These are phyloP conservation scores for Stentor roeselii DNA, from an alignment of 73 alveolate genomes.

Conservation along the genomic window DNA sequence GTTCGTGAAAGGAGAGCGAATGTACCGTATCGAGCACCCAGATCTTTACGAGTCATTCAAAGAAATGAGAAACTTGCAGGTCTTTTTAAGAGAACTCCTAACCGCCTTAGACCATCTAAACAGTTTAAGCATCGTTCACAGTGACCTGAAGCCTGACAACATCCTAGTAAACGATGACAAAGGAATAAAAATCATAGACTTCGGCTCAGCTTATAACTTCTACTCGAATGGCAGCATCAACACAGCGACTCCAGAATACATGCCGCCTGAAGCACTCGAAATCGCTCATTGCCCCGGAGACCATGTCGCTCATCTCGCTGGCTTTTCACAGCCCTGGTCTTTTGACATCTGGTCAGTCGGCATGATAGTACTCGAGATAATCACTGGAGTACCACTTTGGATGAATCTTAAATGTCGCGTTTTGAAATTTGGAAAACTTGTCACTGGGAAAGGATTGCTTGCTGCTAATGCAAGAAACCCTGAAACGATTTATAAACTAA, in stretches of 20 bases:
- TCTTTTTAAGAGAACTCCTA: conserved; percentile 31
- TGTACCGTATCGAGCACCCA: conserved; percentile 49
- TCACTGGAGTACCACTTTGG: conserved; percentile 75
- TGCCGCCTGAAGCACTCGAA: conserved; percentile 46
- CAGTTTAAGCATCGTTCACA: conserved; percentile 54
- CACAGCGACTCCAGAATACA: conserved; percentile 71
- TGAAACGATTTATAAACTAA: conserved; percentile 15
- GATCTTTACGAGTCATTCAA: conserved; percentile 35
- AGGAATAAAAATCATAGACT: conserved; percentile 58
- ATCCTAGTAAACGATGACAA: conserved; percentile 38
- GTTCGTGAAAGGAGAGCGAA: conserved; percentile 70
- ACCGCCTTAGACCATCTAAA: conserved; percentile 48
- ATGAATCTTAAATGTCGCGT: conserved; percentile 56
- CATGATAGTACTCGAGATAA: conserved; percentile 55
- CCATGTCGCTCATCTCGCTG: background rate
- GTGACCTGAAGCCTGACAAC: conserved; percentile 78
- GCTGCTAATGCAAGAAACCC: conserved; percentile 32
- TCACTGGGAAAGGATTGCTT: background rate
- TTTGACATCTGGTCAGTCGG: conserved; percentile 73
- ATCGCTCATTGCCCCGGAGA: conserved; percentile 28
- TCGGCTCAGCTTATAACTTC: conserved; percentile 61
- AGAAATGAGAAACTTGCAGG: conserved; percentile 27
- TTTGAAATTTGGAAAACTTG: background rate
- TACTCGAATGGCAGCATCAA: conserved; percentile 30
- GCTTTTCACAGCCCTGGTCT: conserved; percentile 53